Evolutionary conservation across 257 asterid genomes (phyloP).

Genomic region (Solanum sitiens): DNA sequence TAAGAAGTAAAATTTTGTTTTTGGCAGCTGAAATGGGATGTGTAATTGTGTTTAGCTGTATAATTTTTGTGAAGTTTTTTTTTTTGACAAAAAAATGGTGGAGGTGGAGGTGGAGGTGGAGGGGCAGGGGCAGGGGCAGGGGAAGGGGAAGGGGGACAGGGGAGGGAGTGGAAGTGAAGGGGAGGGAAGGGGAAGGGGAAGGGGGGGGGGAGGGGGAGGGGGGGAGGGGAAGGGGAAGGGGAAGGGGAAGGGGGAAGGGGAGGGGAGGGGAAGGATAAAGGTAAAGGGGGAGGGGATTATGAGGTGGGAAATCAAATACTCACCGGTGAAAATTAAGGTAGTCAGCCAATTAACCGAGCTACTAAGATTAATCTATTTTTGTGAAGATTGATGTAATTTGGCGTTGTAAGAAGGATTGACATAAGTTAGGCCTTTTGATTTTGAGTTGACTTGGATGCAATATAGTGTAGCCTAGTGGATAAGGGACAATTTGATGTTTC

Average conservation of each 20-base stretch:
- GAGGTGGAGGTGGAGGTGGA: too few relatives aligned
- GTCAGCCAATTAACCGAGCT: not conserved
- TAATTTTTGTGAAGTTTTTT: not conserved
- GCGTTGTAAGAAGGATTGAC: not conserved
- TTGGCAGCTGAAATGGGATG: not conserved
- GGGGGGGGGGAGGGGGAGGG: fast-evolving
- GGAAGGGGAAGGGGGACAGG: fast-evolving
- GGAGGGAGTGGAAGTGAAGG: fast-evolving
- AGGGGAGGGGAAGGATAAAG: not conserved
- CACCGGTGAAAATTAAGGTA: not conserved
- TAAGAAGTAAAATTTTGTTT: not conserved
- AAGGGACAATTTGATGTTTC: not conserved
- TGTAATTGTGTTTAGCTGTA: not conserved
- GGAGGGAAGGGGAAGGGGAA: fast-evolving
- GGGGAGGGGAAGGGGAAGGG: fast-evolving
- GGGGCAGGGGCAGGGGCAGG: too few relatives aligned
- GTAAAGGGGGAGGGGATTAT: not conserved
- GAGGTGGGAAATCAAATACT: not conserved
- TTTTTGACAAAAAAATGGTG: too few relatives aligned
- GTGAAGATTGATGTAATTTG: not conserved
- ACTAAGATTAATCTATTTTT: not conserved
- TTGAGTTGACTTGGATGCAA: not conserved
- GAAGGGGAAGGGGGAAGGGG: too few relatives aligned
- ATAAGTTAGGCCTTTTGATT: not conserved
- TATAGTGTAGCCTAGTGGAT: not conserved